Evolutionary conservation across 805 yeast genomes (phyloP).

Genomic region (Cyberlindnera mrakii): DNA sequence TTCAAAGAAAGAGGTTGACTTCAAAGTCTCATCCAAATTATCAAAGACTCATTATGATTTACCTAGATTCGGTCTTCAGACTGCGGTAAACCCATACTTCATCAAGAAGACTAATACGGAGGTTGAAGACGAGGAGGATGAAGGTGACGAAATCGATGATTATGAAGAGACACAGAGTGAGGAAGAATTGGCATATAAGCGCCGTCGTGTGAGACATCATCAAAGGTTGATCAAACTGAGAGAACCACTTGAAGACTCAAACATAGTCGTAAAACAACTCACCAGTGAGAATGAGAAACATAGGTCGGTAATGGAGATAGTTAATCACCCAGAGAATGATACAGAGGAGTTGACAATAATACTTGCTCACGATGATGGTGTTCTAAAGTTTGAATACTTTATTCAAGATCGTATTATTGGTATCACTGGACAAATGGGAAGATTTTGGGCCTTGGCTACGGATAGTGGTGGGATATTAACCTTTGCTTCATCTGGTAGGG

Average conservation of each 20-base stretch:
- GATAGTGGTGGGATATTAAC: conserved; percentile 51
- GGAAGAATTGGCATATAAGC: conserved; percentile 25
- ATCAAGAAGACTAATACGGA: conserved; percentile 24
- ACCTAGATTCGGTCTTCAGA: conserved; percentile 60
- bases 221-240: conserved; percentile 14
- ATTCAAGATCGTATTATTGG: conserved; percentile 32
- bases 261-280: conserved; percentile 17
- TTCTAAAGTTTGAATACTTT: conserved; percentile 35
- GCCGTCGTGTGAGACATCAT: conserved; percentile 27
- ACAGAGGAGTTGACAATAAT: conserved; percentile 31
- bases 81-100: conserved; percentile 55
- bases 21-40: conserved; percentile 18
- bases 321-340: conserved; percentile 26
- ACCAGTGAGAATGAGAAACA: background rate
- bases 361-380: conserved; percentile 30
- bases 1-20: conserved; percentile 5
- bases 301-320: conserved; percentile 7
- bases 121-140: conserved; percentile 21
- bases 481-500: conserved; percentile 39
- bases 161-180: conserved; percentile 46
- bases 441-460: conserved; percentile 49
- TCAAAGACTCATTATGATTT: conserved; percentile 42
- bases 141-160: conserved; percentile 22
- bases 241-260: conserved; percentile 10
- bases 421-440: conserved; percentile 34